These are phyloP conservation scores for Gossypium australe DNA, from an alignment of 345 rosid genomes.

Conservation along the genomic window DNA sequence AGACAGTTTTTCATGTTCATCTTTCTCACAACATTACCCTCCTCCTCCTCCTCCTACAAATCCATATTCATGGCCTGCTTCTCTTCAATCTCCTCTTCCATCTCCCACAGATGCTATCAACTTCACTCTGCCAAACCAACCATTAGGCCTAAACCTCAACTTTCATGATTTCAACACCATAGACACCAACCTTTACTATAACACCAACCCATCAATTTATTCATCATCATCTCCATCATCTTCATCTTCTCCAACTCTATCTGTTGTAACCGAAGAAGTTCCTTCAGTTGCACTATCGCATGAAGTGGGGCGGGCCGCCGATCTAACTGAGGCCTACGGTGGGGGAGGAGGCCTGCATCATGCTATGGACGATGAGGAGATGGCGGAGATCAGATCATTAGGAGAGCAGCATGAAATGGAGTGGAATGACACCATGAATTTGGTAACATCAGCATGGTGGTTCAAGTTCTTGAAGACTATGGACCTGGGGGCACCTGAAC, in stretches of 20 bases:
- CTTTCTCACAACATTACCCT: conserved; percentile 19
- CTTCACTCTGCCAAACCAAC: conserved; percentile 54
- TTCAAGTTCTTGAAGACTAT: conserved; percentile 56
- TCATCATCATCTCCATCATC: conserved; percentile 24
- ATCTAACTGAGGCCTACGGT: conserved; percentile 29
- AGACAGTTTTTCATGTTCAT: conserved; percentile 21
- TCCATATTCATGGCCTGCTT: conserved; percentile 46
- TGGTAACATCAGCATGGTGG: conserved; percentile 79
- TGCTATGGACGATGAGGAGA: conserved; percentile 56
- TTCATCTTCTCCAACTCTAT: conserved; percentile 42
- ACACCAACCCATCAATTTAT: conserved; percentile 32
- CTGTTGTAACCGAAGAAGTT: conserved; percentile 19
- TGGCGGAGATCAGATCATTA: conserved; percentile 68
- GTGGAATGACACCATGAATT: conserved; percentile 69
- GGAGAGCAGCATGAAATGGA: conserved; percentile 80
- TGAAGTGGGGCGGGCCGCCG: conserved; percentile 21
- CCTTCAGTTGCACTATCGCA: conserved; percentile 22
- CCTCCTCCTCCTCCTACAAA: conserved; percentile 32
- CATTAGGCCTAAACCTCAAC: conserved; percentile 77
- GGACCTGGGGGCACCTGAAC: conserved; percentile 37
- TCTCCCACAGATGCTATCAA: conserved; percentile 30
- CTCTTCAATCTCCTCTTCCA: conserved; percentile 27
- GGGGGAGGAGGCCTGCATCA: conserved; percentile 51
- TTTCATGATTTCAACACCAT: conserved; percentile 70
- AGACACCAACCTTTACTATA: conserved; percentile 46